A percentile compares a stretch with the other conserved stretches of the same genome.
Conservation (phyloP, 23 red algal species). For the Pyropia haitanensis region DNA sequence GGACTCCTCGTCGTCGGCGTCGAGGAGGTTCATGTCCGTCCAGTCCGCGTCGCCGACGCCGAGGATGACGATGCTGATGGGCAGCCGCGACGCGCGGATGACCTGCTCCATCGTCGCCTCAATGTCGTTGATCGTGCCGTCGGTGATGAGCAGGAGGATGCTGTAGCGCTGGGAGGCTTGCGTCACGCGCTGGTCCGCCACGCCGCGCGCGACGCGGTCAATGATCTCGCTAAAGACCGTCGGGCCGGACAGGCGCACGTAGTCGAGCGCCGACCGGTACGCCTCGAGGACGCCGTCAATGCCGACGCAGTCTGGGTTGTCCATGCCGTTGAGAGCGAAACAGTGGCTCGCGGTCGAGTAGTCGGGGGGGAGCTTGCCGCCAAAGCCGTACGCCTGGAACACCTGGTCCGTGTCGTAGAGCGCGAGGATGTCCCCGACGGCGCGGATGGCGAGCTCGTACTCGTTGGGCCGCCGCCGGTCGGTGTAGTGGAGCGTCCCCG, state of each 20-base stretch:
- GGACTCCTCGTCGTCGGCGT: background rate
- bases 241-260: slow-evolving; percentile 44
- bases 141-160: slow-evolving; percentile 18
- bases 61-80: slow-evolving; percentile 8
- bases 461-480: slow-evolving; percentile 38
- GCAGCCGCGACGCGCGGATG: slow-evolving; percentile 4
- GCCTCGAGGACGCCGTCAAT: slow-evolving; percentile 63
- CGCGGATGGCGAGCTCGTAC: slow-evolving; percentile 70
- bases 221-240: slow-evolving; percentile 60
- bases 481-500: slow-evolving; percentile 46
- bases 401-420: slow-evolving; percentile 45
- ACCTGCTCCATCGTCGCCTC: slow-evolving; percentile 13
- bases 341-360: slow-evolving; percentile 34
- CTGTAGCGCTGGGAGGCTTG: slow-evolving; percentile 22
- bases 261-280: slow-evolving; percentile 47
- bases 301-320: slow-evolving; percentile 33
- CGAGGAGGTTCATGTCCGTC: slow-evolving; percentile 1
- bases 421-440: slow-evolving; percentile 37
- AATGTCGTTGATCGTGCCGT: slow-evolving; percentile 13
- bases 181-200: slow-evolving; percentile 33
- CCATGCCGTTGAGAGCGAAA: slow-evolving; percentile 32
- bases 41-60: slow-evolving; percentile 12
- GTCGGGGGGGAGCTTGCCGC: slow-evolving; percentile 51
- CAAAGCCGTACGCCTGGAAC: slow-evolving; percentile 67
- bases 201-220: slow-evolving; percentile 1